Conservation (phyloP, 2,329 filamentous ascomycete species). For the Beauveria sp. region DNA sequence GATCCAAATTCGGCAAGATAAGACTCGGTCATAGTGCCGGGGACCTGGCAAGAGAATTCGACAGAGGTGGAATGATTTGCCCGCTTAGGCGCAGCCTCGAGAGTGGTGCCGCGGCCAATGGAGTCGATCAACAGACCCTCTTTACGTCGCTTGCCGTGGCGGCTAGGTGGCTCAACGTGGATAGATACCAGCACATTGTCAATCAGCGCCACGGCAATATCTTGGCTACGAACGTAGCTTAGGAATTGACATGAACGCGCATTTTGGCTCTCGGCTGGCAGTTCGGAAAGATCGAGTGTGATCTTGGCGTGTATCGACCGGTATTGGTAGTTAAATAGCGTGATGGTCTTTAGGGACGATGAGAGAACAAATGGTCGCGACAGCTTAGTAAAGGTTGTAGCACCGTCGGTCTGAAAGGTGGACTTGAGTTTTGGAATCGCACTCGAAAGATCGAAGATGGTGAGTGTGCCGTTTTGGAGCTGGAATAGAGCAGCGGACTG, state of each 20-base stretch:
- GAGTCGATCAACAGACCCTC: constrained; percentile 65
- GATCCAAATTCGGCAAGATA: constrained; percentile 39
- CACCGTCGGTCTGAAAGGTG: constrained; percentile 40
- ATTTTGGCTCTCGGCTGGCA: constrained; percentile 28
- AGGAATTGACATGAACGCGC: constrained; percentile 38
- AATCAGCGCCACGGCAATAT: constrained; percentile 57
- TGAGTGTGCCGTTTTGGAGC: constrained; percentile 45
- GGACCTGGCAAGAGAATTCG: constrained; percentile 31
- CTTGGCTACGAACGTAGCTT: constrained; percentile 57
- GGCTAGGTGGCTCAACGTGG: constrained; percentile 57
- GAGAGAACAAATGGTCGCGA: constrained; percentile 60
- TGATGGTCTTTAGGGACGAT: constrained; percentile 47
- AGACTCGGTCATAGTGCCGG: constrained; percentile 42
- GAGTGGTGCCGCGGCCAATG: constrained; percentile 54
- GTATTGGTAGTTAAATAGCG: constrained; percentile 64
- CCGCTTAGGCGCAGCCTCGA: constrained; percentile 29
- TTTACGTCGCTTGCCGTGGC: constrained; percentile 46
- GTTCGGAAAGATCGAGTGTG: constrained; percentile 35
- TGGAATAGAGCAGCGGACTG: constrained; percentile 57
- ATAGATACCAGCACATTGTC: constrained; percentile 59
- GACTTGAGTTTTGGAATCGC: constrained; percentile 55
- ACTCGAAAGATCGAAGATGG: constrained; percentile 56
- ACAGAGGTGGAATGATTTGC: constrained; percentile 22
- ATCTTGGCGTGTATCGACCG: constrained; percentile 49
- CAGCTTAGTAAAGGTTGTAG: constrained; percentile 57